Base-by-base conservation (phyloP, 257 asterid genomes). In the Anisodus acutangulus region DNA sequence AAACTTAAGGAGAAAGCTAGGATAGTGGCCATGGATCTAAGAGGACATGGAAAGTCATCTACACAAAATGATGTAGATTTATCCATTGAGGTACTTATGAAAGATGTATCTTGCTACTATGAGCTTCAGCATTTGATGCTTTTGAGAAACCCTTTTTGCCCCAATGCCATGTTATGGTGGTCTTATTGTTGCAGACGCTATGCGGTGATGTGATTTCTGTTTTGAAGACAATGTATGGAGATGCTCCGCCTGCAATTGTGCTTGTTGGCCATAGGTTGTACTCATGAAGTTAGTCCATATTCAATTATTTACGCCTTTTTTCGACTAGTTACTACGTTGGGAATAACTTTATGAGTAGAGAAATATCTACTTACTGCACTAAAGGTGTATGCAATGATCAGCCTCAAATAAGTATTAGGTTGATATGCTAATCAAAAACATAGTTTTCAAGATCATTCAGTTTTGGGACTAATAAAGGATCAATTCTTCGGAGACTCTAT, bases 31-130 rank as follows among this genome's bases (percentile, higher is more conserved):
- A 82, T 96, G 97, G 99, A 96, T 90, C 85, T 96, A 85, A 92
- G 99, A 88, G 99, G 98, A 85, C 99, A 97, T 84, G 99, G 99
- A 81, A 97, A 95, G 87, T 90, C 99, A 70, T 80, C 82, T 88
- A 93, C 98, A 3, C 97, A 93, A 60, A 92, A 93, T 88, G 99
- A 97, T 84, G 87, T 92, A 80, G 97, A 97, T 87, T 90, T 97
- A 81, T 93, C 98, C 85, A 85, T 93, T 89, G 97, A 92, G 98
- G 99, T 95, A 90, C 62, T 70, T 85, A 45, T 16, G 79, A 86
- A 62, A 60, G 9, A 57, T 17, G 76, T 79, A 87, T 81, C 71
- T 37, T 69, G 74, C 58, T 55, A 64, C 74, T 22, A 54, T 64
- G 59, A 82, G 59, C 55, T 55, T 22, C 54, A 53, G 60, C 62